Evolutionary conservation across 768 basidiomycete species (phyloP).

Genomic region (Kwoniella mangroviensis): DNA sequence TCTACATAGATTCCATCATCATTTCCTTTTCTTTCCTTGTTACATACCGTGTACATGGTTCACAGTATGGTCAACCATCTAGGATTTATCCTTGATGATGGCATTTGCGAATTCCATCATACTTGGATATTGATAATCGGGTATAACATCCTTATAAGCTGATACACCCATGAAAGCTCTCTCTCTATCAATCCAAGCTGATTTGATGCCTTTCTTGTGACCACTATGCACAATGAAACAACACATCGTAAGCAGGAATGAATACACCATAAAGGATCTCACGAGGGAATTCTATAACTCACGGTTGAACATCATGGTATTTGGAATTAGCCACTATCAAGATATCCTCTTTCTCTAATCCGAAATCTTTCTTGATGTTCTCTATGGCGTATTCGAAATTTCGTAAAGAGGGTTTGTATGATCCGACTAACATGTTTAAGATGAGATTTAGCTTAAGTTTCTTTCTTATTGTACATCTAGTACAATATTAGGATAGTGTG

Average conservation of each 20-base stretch:
- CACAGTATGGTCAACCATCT: neutral
- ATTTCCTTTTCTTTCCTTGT: neutral
- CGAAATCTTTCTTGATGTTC: constrained; percentile 28
- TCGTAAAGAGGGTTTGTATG: constrained; percentile 39
- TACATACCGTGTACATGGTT: neutral
- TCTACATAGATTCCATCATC: neutral
- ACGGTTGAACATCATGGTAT: constrained; percentile 42
- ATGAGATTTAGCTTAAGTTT: too few species aligned
- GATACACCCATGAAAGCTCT: constrained; percentile 24
- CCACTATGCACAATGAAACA: constrained; percentile 19
- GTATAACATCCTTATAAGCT: constrained; percentile 17
- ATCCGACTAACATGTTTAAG: too few species aligned
- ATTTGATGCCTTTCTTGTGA: constrained; percentile 32
- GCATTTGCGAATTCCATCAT: constrained; percentile 38
- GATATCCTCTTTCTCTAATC: constrained; percentile 26
- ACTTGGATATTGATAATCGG: constrained; percentile 27
- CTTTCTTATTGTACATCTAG: too few species aligned
- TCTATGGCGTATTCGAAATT: constrained; percentile 42
- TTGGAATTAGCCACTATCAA: constrained; percentile 34
- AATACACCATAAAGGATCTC: neutral
- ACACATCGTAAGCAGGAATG: neutral
- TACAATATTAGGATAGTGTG: too few species aligned
- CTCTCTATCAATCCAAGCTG: constrained; percentile 38
- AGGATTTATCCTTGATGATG: constrained; percentile 23
- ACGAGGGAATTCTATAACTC: neutral